Percentiles rank a stretch among this genome's conserved stretches.
These are phyloP conservation scores for Grigorovia humatica DNA, from an alignment of 805 yeast genomes.

Conservation along the genomic window DNA sequence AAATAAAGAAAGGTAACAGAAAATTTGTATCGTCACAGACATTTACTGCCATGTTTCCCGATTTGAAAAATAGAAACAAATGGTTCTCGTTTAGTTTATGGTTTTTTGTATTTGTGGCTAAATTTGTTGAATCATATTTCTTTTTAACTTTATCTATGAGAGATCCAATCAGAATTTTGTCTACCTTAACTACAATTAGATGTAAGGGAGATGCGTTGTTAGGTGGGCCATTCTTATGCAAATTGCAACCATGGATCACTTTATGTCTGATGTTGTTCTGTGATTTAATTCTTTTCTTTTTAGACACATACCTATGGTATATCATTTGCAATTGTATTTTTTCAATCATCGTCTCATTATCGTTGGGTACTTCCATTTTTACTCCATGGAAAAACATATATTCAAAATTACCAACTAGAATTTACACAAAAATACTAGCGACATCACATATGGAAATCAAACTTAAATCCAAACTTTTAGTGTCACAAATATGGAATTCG, in stretches of 20 bases:
- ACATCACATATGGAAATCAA: constrained; percentile 38
- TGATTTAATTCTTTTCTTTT: constrained; percentile 58
- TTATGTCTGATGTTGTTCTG: constrained; percentile 45
- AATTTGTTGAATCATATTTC: constrained; percentile 68
- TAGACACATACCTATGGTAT: constrained; percentile 81
- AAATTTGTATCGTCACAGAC: constrained; percentile 40
- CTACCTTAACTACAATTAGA: constrained; percentile 40
- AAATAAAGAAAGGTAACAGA: constrained; percentile 28
- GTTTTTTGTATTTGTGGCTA: constrained; percentile 55
- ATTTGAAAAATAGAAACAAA: constrained; percentile 41
- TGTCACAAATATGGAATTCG: constrained; percentile 75
- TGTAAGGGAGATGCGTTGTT: constrained; percentile 55
- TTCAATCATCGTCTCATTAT: constrained; percentile 60
- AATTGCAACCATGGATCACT: constrained; percentile 46
- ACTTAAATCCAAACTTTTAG: constrained; percentile 43
- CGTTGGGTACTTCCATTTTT: constrained; percentile 73
- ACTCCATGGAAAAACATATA: constrained; percentile 83
- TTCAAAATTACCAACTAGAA: constrained; percentile 65
- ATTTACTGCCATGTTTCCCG: constrained; percentile 53
- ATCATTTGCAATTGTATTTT: constrained; percentile 69
- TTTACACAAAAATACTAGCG: constrained; percentile 56
- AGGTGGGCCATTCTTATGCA: constrained; percentile 49
- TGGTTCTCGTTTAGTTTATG: constrained; percentile 62
- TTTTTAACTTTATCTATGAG: constrained; percentile 61
- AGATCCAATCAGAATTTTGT: constrained; percentile 64